Evolutionary conservation across 1,284 basidiomycete species (phyloP).

Genomic region (Ceratobasidium sp.): DNA sequence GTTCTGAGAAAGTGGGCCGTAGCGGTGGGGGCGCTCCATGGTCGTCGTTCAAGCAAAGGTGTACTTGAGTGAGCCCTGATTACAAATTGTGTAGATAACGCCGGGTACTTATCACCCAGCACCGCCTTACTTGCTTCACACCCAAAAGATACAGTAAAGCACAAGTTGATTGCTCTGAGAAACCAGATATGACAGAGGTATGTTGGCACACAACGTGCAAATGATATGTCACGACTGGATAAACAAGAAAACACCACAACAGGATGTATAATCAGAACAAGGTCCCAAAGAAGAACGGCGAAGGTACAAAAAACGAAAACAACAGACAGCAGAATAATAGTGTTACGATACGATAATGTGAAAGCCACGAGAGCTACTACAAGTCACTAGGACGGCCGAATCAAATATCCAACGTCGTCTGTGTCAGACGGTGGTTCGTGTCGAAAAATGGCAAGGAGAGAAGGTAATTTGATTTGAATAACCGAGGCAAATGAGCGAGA

Average conservation of each 20-base stretch:
- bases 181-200: conserved; percentile 23
- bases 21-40: conserved; percentile 30
- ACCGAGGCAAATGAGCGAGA: conserved; percentile 26
- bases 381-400: conserved; percentile 40
- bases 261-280: conserved; percentile 37
- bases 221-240: conserved; percentile 28
- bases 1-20: conserved; percentile 18
- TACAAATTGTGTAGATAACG: conserved; percentile 8
- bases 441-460: conserved; percentile 23
- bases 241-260: conserved; percentile 33
- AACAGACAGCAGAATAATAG: conserved; percentile 40
- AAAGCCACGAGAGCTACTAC: conserved; percentile 31
- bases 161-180: conserved; percentile 39
- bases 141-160: conserved; percentile 19
- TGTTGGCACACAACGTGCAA: neutral
- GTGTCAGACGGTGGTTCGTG: conserved; percentile 27
- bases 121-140: conserved; percentile 6
- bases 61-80: conserved; percentile 6
- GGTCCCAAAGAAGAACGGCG: conserved; percentile 34
- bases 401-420: conserved; percentile 36
- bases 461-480: conserved; percentile 27
- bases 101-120: neutral
- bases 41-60: conserved; percentile 34
- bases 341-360: conserved; percentile 27
- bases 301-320: conserved; percentile 40